A percentile compares a stretch with the other conserved stretches of the same genome.
Evolutionary conservation across 495 filamentous ascomycete genomes (phyloP).

Genomic region (Penicillium cosmopolitanum): DNA sequence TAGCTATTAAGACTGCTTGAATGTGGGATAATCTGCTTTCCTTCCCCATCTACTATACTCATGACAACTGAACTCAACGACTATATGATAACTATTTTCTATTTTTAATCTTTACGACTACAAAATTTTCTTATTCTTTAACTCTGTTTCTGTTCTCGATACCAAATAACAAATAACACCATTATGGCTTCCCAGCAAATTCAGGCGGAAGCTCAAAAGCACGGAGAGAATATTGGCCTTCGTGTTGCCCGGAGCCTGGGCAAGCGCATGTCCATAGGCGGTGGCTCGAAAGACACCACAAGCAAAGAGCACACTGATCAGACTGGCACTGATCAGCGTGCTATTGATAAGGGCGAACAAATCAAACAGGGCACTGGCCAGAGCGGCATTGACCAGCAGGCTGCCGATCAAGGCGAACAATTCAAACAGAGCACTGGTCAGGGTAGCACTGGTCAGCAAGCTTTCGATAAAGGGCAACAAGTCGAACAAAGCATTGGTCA

Average conservation of each 20-base stretch:
- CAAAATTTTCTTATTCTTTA: background rate
- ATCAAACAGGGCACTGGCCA: background rate
- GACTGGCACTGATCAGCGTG: conserved; percentile 17
- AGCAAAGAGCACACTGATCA: conserved; percentile 13
- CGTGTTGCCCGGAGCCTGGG: conserved; percentile 24
- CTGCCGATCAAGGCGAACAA: conserved; percentile 14
- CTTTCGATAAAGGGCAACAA: conserved; percentile 14
- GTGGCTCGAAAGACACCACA: conserved; percentile 18
- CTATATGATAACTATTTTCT: conserved; percentile 18
- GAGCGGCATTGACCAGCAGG: conserved; percentile 16
- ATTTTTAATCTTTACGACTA: conserved; percentile 14
- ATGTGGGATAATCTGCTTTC: background rate
- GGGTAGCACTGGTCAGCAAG: conserved; percentile 16
- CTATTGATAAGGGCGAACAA: conserved; percentile 14
- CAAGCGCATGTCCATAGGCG: conserved; percentile 21
- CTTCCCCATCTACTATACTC: conserved; percentile 6
- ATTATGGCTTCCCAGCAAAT: conserved; percentile 27
- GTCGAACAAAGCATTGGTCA: conserved; percentile 10
- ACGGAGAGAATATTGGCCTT: conserved; percentile 20
- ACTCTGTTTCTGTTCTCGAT: background rate
- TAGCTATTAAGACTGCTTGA: conserved; percentile 21
- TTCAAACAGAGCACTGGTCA: background rate
- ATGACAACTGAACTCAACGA: conserved; percentile 25
- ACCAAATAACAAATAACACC: conserved; percentile 9
- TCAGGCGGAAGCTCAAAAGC: conserved; percentile 19